Evolutionary conservation across 345 rosid species (phyloP), one percentile per base, ranked within the genome.

Genomic region (Melastoma malabathricum): DNA sequence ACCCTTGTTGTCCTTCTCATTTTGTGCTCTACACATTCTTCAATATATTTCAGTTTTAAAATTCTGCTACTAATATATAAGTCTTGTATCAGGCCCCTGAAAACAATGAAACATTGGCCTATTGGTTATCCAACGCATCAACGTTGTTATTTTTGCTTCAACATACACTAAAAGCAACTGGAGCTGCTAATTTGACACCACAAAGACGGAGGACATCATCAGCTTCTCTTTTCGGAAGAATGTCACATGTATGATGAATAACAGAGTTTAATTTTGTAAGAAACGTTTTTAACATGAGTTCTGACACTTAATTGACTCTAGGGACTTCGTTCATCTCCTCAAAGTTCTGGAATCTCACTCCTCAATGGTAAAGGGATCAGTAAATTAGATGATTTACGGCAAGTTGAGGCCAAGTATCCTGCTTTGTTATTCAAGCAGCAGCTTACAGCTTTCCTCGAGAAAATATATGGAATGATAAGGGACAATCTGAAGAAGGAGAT

Each of bases 371-470:
- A 88, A 38, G 83, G 79, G 27, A 65, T 79, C 68, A 72, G 81
- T 57, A 81, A 89, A 64, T 75, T 74, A 56, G 95, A 87, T 61
- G 95, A 92, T 66, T 52, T 92, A 61, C 75, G 88, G 50, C 99
- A 84, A 71, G 99, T 88, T 51, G 97, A 92, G 72, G 97, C 97
- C 57, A 92, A 87, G 64, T 88, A 88, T 69, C 99, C 99, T 12
- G 97, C 99, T 18, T 71, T 87, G 59, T 81, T 92, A 62, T 92
- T 92, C 69, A 92, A 88, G 73, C 97, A 87, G 70, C 99, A 92
- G 79, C 99, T 92, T 51, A 87, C 97, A 14, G 97, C 99, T 54
- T 88, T 79, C 82, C 95, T 92, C 55, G 95, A 92, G 79, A 92
- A 92, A 74, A 82, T 92, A 65, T 92, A 92, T 77, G 99, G 97